Evolutionary conservation across 2,329 filamentous ascomycete species (phyloP), one percentile per base, ranked within the genome.

Genomic region (Keithomyces neogunnii): DNA sequence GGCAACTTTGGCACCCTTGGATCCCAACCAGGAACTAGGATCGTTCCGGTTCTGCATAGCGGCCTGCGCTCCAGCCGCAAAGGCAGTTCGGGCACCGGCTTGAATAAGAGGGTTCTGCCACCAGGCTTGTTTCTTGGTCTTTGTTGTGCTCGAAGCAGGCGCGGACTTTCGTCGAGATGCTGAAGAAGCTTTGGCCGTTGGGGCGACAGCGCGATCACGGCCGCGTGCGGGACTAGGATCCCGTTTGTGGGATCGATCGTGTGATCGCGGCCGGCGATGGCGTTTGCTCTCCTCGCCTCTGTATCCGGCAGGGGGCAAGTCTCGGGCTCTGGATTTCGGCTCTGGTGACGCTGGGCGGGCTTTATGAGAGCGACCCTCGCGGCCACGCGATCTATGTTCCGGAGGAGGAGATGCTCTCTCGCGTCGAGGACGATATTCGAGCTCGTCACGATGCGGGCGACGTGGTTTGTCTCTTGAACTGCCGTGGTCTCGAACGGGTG

Each of bases 1-100:
- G 1, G 73, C 75, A 3, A 77, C 63, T 49, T 73, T 73, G 44
- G 71, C 71, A 4, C 73, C 74, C 55, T 77, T 77, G 9, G 71
- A 62, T 0, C 75, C 73, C 4, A 73, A 61, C 75, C 75, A 78
- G 1, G 68, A 63, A 2, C 73, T 70, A 1, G 68, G 66, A 13
- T 75, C 70, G 45, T 71, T 66, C 47, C 73, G 71, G 46, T 72
- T 66, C 46, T 72, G 67, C 63, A 75, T 72, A 7, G 73, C 73
- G 3, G 74, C 73, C 46, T 76, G 66, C 2, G 74, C 75, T 36
- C 74, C 75, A 1, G 74, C 75, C 35, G 71, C 68, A 1, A 77
- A 60, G 3, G 74, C 74, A 2, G 73, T 73, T 3, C 71, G 68
- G 1, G 73, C 73, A 0, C 73, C 72, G n/a, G 67, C 66, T 47